Conservation (phyloP, 2,329 filamentous ascomycete species). For the Fusarium caatingaense region DNA sequence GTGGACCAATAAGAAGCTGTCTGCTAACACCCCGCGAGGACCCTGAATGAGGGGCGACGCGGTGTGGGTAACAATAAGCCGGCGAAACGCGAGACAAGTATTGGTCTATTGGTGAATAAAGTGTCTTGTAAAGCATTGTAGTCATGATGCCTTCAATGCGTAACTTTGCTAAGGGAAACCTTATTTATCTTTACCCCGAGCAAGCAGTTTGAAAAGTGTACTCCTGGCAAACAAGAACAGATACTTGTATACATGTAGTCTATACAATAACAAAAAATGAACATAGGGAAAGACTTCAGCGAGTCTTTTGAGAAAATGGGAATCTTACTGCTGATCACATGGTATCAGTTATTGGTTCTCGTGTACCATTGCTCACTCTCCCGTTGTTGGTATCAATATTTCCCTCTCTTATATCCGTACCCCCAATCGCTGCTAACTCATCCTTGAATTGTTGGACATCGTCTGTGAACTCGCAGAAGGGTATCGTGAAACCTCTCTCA, state of each 20-base stretch:
- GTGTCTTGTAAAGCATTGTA: too few relatives aligned
- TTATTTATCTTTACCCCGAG: not conserved
- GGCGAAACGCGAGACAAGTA: not conserved
- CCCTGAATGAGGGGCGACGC: conserved; percentile 9
- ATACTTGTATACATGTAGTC: not conserved
- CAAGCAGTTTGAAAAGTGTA: not conserved
- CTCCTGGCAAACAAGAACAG: not conserved
- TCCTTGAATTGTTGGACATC: not conserved
- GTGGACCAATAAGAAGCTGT: conserved; percentile 6
- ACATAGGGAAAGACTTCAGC: not conserved
- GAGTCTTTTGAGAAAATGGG: too few relatives aligned
- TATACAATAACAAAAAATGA: too few relatives aligned
- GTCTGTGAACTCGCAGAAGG: not conserved
- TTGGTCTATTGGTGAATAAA: not conserved
- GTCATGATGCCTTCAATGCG: not conserved
- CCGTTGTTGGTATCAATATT: not conserved
- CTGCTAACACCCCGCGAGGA: conserved; percentile 1
- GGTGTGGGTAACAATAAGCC: not conserved
- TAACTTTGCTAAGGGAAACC: not conserved
- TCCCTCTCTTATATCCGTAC: too few relatives aligned
- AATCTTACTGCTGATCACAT: not conserved
- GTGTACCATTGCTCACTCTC: not conserved
- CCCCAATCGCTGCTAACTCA: not conserved
- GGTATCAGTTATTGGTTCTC: not conserved
- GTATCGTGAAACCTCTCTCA: conserved; percentile 37